Conservation (phyloP, 2,329 filamentous ascomycete species). For the Cladosporium cucumerinum region DNA sequence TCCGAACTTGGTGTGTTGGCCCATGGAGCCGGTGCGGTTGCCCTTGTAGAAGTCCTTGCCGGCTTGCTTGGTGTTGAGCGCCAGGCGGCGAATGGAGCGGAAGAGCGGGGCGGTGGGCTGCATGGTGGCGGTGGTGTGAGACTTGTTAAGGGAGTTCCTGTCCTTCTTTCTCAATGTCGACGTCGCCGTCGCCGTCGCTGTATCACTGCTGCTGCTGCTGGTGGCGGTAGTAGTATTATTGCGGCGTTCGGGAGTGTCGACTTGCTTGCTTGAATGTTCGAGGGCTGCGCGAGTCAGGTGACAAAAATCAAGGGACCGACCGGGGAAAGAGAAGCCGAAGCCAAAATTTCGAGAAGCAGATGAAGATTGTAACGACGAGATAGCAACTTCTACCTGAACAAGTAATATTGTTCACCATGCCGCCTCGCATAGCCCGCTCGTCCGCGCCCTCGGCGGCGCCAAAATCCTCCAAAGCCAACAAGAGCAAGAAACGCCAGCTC, state of each 20-base stretch:
- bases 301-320: background rate
- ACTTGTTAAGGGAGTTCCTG: background rate
- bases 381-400: background rate
- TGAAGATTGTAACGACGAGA: background rate
- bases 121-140: slow-evolving; percentile 24
- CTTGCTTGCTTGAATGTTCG: background rate
- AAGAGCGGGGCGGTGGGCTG: slow-evolving; percentile 67
- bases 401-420: slow-evolving; percentile 35
- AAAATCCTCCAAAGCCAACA: slow-evolving; percentile 40
- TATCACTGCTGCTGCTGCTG: background rate
- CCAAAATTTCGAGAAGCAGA: slow-evolving; percentile 6
- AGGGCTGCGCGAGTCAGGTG: slow-evolving; percentile 1
- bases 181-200: background rate
- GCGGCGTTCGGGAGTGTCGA: slow-evolving; percentile 8
- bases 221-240: too few species aligned
- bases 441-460: slow-evolving; percentile 32
- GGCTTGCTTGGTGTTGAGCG: slow-evolving; percentile 87
- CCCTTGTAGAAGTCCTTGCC: slow-evolving; percentile 97
- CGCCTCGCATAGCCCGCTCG: slow-evolving; percentile 42
- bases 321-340: slow-evolving; percentile 2
- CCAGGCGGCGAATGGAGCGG: slow-evolving; percentile 68
- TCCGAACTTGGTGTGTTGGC: slow-evolving; percentile 77
- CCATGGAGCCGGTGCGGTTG: slow-evolving; percentile 83
- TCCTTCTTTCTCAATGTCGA: background rate
- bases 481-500: slow-evolving; percentile 52